Conservation (phyloP, 129 eudicot genomes). For the Heracleum sosnowskyi region DNA sequence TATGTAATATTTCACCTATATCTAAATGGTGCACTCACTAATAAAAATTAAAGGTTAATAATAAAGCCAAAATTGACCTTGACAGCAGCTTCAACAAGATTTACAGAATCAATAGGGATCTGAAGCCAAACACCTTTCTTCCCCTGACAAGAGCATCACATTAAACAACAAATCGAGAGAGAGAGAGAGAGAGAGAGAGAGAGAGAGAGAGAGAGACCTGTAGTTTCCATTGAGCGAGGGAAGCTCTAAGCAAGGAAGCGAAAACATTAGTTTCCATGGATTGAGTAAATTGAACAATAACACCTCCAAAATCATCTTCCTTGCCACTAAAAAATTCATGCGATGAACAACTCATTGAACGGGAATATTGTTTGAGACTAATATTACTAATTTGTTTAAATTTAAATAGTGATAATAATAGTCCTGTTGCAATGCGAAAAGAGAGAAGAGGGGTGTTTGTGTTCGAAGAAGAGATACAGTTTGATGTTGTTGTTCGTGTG, state of each 20-base stretch:
- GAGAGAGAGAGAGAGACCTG: background rate
- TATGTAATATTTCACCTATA: background rate
- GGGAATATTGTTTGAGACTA: background rate
- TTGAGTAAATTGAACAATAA: background rate
- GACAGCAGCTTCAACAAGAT: constrained; percentile 64
- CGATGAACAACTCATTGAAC: constrained; percentile 1
- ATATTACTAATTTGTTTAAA: background rate
- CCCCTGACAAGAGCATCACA: constrained; percentile 34
- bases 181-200: too few relatives aligned
- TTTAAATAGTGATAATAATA: background rate
- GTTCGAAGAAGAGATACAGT: background rate
- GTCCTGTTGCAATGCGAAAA: background rate
- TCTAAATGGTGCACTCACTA: background rate
- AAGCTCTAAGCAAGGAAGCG: constrained; percentile 10
- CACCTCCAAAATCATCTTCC: constrained; percentile 12
- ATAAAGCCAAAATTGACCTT: constrained; percentile 26
- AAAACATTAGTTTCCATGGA: background rate
- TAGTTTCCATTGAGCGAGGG: constrained; percentile 1
- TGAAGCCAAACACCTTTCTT: constrained; percentile 73
- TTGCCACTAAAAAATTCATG: background rate
- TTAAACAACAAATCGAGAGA: background rate
- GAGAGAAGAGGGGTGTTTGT: background rate
- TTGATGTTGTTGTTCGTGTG: background rate
- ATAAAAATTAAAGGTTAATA: too few relatives aligned
- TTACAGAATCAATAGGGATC: constrained; percentile 62